Base-by-base conservation (phyloP, 225 moss, liverwort and hornwort genomes). In the Rhytidiadelphus loreus region DNA sequence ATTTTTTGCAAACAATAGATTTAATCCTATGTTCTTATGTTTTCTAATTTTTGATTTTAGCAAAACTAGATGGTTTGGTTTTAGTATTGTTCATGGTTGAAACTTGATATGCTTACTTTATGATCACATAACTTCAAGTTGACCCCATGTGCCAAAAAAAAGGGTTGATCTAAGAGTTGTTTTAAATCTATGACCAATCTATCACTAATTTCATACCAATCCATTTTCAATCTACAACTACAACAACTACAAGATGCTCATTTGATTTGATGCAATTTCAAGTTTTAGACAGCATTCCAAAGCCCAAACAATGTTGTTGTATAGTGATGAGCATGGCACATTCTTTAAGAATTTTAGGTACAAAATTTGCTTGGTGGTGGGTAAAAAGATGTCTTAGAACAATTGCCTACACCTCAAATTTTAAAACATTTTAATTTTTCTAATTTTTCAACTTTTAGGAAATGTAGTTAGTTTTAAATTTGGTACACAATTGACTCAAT, bases 211-310 rank as follows among this genome's bases (percentile, higher is more conserved):
- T 19, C 32, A 20, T 50, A 33, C 3, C 33, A 12, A 74, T 12
- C 0, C 1, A 1, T 33, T 75, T 1, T 50, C 10, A 75, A 20
- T 12, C 3, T 21, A 32, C n/a, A n/a, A n/a, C n/a, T n/a, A n/a
- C n/a, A n/a, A n/a, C n/a, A n/a, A n/a, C n/a, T n/a, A n/a, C 2
- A 48, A 30, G 20, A 44, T 0, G 0, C 19, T 74, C 0, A 2
- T 7, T 50, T 75, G 20, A 32, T 75, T 48, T 48, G 20, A 32
- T 2, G 19, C 2, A 32, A 12, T 74, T 74, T 48, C 0, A 73
- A 48, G 12, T 48, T 48, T 48, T 74, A 43, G 16, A 18, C 2
- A 44, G 17, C 3, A 2, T 3, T 17, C 3, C 11, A 29, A 0
- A 46, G 11, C 1, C 18, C 18, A 30, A 9, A 10, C 7, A 48